These are phyloP conservation scores for Didymella sp. DNA, from an alignment of 2,329 filamentous ascomycete species.

Conservation along the genomic window DNA sequence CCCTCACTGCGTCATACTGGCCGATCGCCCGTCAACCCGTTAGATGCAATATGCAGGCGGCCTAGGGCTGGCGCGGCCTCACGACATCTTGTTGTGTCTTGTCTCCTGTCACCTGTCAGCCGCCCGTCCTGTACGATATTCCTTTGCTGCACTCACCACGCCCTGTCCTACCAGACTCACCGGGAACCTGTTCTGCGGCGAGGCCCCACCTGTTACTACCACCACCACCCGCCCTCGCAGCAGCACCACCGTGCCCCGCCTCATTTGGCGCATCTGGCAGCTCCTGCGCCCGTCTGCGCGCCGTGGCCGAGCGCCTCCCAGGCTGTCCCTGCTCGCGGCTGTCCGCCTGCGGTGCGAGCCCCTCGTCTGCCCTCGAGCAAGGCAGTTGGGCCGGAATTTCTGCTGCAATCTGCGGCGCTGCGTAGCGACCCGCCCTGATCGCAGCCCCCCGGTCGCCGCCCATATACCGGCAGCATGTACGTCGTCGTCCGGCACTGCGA, in stretches of 20 bases:
- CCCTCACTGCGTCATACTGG: neutral
- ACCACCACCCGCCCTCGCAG: neutral
- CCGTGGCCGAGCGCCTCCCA: slow-evolving; percentile 18
- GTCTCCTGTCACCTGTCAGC: neutral
- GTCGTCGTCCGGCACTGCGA: slow-evolving; percentile 39
- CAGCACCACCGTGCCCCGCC: slow-evolving; percentile 8
- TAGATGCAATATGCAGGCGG: slow-evolving; percentile 2
- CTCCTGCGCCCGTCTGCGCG: slow-evolving; percentile 18
- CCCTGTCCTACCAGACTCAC: neutral
- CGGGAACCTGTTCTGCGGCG: slow-evolving; percentile 11
- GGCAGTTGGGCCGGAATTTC: slow-evolving; percentile 16
- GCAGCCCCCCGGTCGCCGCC: slow-evolving; percentile 3
- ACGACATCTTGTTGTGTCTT: neutral
- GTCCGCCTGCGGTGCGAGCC: neutral
- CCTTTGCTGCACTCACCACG: neutral
- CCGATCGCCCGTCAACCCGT: slow-evolving; percentile 7
- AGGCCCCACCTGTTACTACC: neutral
- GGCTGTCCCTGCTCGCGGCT: slow-evolving; percentile 23
- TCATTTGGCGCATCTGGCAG: slow-evolving; percentile 20
- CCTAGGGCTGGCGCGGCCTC: slow-evolving; percentile 3
- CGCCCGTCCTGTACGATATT: neutral
- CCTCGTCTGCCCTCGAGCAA: slow-evolving; percentile 1
- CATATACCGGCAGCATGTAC: slow-evolving; percentile 40
- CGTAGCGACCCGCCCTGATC: neutral
- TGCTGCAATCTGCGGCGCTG: neutral